phyloP scores from a whole-genome alignment of 163 green algal species.

The Volvox carteri region DNA sequence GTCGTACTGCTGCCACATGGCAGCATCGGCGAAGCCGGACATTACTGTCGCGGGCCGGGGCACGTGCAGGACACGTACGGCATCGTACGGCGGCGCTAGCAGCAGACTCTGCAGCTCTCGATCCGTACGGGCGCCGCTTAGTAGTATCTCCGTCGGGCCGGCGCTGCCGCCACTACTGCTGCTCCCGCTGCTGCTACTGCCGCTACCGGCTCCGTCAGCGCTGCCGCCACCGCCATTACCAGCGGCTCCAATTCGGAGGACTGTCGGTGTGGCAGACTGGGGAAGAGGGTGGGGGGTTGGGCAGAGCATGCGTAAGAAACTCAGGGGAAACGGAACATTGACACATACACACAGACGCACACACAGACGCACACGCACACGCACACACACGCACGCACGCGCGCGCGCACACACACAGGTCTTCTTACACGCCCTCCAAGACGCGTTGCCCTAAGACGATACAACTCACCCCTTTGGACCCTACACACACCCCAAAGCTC shows the following conservation, averaged over 20 bases:
- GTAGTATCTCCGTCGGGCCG: neutral
- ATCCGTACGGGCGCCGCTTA: slow-evolving; percentile 3
- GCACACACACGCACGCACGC: neutral
- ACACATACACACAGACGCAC: too few relatives aligned
- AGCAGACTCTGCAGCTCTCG: slow-evolving; percentile 19
- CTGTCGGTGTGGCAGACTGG: neutral
- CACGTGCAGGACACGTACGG: slow-evolving; percentile 38
- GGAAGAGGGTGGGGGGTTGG: neutral
- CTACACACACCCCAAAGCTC: neutral
- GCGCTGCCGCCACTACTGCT: neutral
- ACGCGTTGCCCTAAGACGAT: too few relatives aligned
- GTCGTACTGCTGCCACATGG: slow-evolving; percentile 33
- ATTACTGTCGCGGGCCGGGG: slow-evolving; percentile 1
- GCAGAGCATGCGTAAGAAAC: neutral
- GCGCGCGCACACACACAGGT: neutral
- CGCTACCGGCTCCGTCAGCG: neutral
- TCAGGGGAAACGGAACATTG: too few relatives aligned
- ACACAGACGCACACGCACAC: too few relatives aligned
- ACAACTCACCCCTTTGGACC: neutral
- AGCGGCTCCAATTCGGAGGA: neutral
- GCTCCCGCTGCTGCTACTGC: neutral
- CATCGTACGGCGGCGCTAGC: slow-evolving; percentile 9
- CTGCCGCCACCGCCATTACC: neutral
- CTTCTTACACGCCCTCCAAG: too few relatives aligned
- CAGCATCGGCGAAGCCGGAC: slow-evolving; percentile 6